phyloP scores from a whole-genome alignment of 768 basidiomycete species.

The Psilocybe tampanensis region DNA sequence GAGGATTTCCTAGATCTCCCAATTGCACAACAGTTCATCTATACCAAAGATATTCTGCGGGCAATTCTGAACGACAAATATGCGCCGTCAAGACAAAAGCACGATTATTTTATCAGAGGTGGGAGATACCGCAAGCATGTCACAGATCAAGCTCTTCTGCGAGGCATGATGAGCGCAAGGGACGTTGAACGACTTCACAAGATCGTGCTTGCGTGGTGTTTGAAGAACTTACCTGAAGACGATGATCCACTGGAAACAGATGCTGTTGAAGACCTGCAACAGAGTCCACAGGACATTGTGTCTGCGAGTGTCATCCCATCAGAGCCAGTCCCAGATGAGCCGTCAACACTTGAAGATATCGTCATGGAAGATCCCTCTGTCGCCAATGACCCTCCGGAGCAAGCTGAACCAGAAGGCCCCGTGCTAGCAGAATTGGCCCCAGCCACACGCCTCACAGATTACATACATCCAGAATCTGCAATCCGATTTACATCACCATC shows the following conservation, averaged over 20 bases:
- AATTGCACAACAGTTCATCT: conserved; percentile 62
- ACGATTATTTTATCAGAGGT: conserved; percentile 61
- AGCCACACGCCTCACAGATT: background rate
- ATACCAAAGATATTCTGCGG: conserved; percentile 62
- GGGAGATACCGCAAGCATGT: conserved; percentile 48
- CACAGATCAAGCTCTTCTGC: conserved; percentile 32
- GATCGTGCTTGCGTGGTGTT: conserved; percentile 44
- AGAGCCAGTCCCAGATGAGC: background rate
- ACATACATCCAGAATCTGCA: background rate
- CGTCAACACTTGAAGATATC: background rate
- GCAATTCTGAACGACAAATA: conserved; percentile 63
- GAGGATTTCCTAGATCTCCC: conserved; percentile 49
- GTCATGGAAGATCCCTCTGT: background rate
- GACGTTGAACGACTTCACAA: conserved; percentile 38
- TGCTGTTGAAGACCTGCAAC: background rate
- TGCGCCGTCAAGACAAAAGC: conserved; percentile 48
- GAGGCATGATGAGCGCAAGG: conserved; percentile 44
- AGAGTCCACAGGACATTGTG: background rate
- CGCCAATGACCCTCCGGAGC: conserved; percentile 1
- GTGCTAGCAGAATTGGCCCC: background rate
- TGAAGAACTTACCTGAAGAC: conserved; percentile 23
- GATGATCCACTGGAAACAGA: background rate
- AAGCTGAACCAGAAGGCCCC: background rate
- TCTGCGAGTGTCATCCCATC: background rate
- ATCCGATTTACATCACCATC: conserved; percentile 23